These are phyloP conservation scores for Typha latifolia DNA, from an alignment of 176 grass and related monocot genomes.

Conservation along the genomic window DNA sequence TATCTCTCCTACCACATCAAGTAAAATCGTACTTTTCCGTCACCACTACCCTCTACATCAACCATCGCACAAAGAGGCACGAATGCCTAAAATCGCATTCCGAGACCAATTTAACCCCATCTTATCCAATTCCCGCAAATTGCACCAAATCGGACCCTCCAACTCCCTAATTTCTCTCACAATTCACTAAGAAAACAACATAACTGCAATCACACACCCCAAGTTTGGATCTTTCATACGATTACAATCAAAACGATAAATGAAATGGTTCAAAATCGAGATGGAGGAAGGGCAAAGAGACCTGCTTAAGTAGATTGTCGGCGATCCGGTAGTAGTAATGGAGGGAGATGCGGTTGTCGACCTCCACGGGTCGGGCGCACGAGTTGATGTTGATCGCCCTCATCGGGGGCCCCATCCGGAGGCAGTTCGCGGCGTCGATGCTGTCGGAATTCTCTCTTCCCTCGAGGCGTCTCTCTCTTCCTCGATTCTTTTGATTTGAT, in stretches of 20 bases:
- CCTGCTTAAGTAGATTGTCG: slow-evolving; percentile 80
- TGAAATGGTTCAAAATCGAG: background rate
- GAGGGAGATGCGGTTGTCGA: slow-evolving; percentile 83
- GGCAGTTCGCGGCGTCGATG: background rate
- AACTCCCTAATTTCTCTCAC: background rate
- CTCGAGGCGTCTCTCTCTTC: background rate
- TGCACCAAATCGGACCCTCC: background rate
- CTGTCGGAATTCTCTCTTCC: background rate
- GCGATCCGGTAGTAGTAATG: slow-evolving; percentile 94
- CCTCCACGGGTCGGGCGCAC: slow-evolving; percentile 52
- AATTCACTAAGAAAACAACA: background rate
- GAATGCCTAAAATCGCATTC: slow-evolving; percentile 11
- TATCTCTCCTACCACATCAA: no score
- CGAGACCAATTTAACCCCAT: background rate
- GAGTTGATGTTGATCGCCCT: slow-evolving; percentile 65
- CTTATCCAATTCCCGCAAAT: background rate
- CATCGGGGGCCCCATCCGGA: slow-evolving; percentile 32
- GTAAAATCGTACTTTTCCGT: no score
- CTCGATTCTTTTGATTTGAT: no score
- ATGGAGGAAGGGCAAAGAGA: slow-evolving; percentile 6
- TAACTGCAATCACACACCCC: background rate
- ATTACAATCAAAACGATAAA: no score
- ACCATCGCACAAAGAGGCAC: background rate
- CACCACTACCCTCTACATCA: no score
- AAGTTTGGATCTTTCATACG: background rate